phyloP scores from a whole-genome alignment of 768 basidiomycete species.

The Termitomyces titanicus region DNA sequence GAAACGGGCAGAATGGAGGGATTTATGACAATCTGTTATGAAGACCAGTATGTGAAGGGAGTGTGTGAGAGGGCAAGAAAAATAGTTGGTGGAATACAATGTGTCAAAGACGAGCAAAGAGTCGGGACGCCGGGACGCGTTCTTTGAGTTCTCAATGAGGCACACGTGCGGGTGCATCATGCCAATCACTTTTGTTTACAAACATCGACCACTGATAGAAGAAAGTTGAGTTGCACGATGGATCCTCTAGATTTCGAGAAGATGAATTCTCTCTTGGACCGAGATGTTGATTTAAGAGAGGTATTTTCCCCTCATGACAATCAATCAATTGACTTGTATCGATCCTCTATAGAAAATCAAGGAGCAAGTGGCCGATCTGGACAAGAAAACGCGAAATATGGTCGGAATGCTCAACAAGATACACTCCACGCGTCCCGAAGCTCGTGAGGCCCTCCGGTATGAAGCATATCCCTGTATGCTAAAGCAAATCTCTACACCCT shows the following conservation, averaged over 20 bases:
- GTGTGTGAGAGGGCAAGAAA: background rate
- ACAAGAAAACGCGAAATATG: conserved; percentile 71
- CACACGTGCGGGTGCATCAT: background rate
- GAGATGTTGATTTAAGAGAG: conserved; percentile 63
- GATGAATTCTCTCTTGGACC: conserved; percentile 58
- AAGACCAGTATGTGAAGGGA: background rate
- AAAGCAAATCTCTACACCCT: conserved; percentile 5
- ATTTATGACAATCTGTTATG: background rate
- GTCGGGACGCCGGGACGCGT: background rate
- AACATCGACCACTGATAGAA: background rate
- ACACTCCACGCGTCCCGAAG: conserved; percentile 64
- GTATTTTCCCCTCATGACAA: conserved; percentile 30
- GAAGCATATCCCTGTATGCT: background rate
- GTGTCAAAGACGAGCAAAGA: background rate
- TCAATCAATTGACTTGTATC: background rate
- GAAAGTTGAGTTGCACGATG: conserved; percentile 33
- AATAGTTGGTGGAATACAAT: background rate
- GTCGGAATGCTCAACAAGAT: conserved; percentile 76
- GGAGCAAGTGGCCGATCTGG: conserved; percentile 68
- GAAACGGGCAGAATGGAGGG: background rate
- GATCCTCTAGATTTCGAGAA: conserved; percentile 50
- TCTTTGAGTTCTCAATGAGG: background rate
- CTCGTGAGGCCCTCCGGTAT: conserved; percentile 40
- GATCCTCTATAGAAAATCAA: conserved; percentile 63
- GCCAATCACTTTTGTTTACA: background rate